Evolutionary conservation across 768 basidiomycete genomes (phyloP).

Genomic region (Macrolepiota dolichaula): DNA sequence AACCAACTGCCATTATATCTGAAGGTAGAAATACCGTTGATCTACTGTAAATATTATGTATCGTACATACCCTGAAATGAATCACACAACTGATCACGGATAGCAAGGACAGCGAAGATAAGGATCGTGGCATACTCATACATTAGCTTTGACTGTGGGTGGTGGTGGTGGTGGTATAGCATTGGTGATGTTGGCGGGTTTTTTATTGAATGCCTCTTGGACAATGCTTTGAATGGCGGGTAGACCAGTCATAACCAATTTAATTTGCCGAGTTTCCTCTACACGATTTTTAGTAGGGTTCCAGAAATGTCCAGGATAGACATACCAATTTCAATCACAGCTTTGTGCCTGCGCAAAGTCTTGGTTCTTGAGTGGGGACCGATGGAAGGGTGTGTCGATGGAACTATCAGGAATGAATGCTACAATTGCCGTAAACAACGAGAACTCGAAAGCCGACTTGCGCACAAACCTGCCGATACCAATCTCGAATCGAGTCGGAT

Average conservation of each 20-base stretch:
- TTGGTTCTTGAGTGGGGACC: conserved; percentile 36
- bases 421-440: conserved; percentile 24
- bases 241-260: conserved; percentile 65
- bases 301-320: not conserved
- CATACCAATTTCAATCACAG: conserved; percentile 60
- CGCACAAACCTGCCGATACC: conserved; percentile 66
- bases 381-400: conserved; percentile 55
- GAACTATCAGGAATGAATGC: conserved; percentile 73
- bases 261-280: conserved; percentile 75
- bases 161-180: not conserved
- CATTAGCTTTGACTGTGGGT: not conserved
- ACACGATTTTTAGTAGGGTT: not conserved
- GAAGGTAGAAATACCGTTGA: conserved; percentile 10
- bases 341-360: conserved; percentile 61
- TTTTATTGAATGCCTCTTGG: conserved; percentile 19
- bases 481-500: conserved; percentile 52
- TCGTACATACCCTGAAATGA: conserved; percentile 7
- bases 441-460: not conserved
- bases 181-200: not conserved
- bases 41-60: conserved; percentile 11
- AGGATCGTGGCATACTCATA: not conserved
- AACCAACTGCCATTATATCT: conserved; percentile 36
- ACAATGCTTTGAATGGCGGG: conserved; percentile 63
- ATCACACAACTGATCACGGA: not conserved
- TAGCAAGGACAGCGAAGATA: conserved; percentile 9